Evolutionary conservation across 441 rosid species (phyloP).

Genomic region (Euphorbia celastroides): DNA sequence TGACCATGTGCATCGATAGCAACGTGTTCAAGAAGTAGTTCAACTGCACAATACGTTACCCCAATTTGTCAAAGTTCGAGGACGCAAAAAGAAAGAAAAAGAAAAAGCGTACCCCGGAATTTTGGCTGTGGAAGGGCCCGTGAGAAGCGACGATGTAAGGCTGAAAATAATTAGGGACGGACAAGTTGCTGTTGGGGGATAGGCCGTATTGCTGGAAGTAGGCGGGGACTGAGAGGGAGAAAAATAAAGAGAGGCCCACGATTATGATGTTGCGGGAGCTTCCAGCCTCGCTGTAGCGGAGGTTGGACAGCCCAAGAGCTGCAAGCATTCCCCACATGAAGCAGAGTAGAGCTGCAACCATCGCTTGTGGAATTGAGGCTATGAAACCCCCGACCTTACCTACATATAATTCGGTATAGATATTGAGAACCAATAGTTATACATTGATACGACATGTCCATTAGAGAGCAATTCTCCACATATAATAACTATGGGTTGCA

Average conservation of each 20-base stretch:
- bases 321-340: conserved; percentile 98
- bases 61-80: background rate
- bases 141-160: conserved; percentile 88
- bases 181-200: conserved; percentile 63
- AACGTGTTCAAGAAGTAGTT: conserved; percentile 83
- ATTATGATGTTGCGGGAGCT: conserved; percentile 94
- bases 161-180: conserved; percentile 80
- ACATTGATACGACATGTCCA: background rate
- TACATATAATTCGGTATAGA: too few relatives aligned
- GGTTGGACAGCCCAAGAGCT: conserved; percentile 88
- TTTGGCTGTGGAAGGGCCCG: conserved; percentile 68
- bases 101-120: conserved; percentile 64
- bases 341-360: conserved; percentile 95
- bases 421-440: background rate
- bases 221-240: conserved; percentile 87
- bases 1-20: conserved; percentile 71
- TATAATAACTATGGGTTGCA: too few relatives aligned
- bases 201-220: conserved; percentile 94
- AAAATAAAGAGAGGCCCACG: conserved; percentile 82
- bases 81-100: background rate
- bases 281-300: conserved; percentile 96
- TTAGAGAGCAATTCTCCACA: background rate
- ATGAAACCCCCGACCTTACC: conserved; percentile 97
- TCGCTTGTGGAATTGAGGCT: conserved; percentile 91
- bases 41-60: conserved; percentile 44